Evolutionary conservation across 768 basidiomycete genomes (phyloP), one percentile per base, ranked within the genome.

Genomic region (Psilocybe sp.): DNA sequence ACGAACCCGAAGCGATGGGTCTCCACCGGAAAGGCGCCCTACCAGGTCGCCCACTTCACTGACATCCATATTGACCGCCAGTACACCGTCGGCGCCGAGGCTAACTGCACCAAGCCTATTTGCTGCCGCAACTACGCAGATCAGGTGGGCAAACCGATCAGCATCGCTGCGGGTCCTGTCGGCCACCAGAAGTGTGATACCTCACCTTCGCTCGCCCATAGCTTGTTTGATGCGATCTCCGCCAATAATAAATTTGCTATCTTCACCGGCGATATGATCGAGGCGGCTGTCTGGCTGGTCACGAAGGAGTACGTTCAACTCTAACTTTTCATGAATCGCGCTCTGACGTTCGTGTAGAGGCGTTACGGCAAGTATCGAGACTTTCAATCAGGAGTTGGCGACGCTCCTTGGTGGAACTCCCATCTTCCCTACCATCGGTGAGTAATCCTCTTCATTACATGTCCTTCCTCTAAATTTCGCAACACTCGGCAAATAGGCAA

Each of bases 181-280:
- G 78, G 78, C 28, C 70, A 69, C 41, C 64, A 60, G 31, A 64
- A 73, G 36, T 84, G 82, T 55, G 82, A 84, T 57, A 69, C 77
- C 0, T 75, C 81, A 2, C 59, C 68, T 1, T 56, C 58, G 2
- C 66, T 84, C 15, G 73, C 73, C 1, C 69, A 76, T n/a, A 76
- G 73, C 45, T 72, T 81, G 74, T 65, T 82, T 1, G 56, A 64
- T 9, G 69, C 71, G 11, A 68, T 77, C 20, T 42, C 52, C 4
- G 54, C 62, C 23, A 61, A 66, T 13, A 71, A 67, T 20, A 59
- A 64, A 7, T 81, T 80, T 58, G 70, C 77, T 2, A 73, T 85
- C 18, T 83, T 82, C 54, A 85, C 82, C 4, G 82, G 82, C 6
- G 82, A 84, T 58, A 76, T 82, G 10, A 72, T 82, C 6, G 81